These are phyloP conservation scores for Acer yangbiense DNA, from an alignment of 345 rosid species.

Conservation along the genomic window DNA sequence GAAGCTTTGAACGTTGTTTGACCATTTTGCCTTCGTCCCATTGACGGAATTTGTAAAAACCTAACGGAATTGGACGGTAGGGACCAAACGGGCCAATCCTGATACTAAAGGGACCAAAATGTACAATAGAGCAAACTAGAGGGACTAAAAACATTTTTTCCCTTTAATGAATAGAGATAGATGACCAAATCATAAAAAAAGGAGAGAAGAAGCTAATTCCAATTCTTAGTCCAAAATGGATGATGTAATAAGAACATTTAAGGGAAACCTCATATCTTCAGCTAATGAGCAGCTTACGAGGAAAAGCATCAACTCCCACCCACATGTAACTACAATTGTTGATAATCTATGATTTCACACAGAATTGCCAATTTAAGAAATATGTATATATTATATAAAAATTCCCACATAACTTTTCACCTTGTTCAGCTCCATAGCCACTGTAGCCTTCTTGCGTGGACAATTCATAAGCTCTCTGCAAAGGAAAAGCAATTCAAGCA, in stretches of 20 bases:
- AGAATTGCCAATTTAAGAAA: not conserved
- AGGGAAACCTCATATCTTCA: not conserved
- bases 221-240: not conserved
- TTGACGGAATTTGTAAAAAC: too few species aligned
- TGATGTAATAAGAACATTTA: not conserved
- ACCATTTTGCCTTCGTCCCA: too few species aligned
- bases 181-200: too few species aligned
- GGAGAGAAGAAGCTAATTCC: too few species aligned
- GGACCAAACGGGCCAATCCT: too few species aligned
- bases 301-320: conserved; percentile 1
- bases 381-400: not conserved
- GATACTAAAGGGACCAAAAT: too few species aligned
- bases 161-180: too few species aligned
- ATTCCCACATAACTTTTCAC: conserved; percentile 43
- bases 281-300: not conserved
- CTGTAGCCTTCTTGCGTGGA: conserved; percentile 88
- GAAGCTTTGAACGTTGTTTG: too few species aligned
- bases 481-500: conserved; percentile 6
- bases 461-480: conserved; percentile 72
- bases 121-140: too few species aligned
- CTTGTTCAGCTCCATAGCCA: conserved; percentile 81
- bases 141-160: too few species aligned
- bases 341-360: not conserved
- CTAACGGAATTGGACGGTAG: too few species aligned
- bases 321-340: not conserved